phyloP scores from a whole-genome alignment of 106 monocot species.

The Amphibolis antarctica region DNA sequence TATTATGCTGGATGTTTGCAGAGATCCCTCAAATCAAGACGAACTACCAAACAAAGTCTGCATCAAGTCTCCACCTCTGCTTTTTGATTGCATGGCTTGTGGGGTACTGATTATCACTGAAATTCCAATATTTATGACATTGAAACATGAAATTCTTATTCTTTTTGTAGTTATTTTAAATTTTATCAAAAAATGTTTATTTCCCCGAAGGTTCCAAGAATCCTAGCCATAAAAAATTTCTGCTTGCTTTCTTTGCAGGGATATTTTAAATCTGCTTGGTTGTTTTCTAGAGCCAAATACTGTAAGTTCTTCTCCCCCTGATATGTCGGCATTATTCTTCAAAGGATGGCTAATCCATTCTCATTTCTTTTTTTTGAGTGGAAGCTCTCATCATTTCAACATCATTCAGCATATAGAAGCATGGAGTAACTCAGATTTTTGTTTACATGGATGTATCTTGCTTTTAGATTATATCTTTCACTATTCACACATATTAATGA shows the following conservation, averaged over 20 bases:
- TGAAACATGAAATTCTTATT: not conserved
- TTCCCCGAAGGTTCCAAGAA: not conserved
- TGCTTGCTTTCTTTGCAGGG: conserved; percentile 32
- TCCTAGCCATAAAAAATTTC: too few species aligned
- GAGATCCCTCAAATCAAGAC: conserved; percentile 85
- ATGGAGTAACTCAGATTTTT: too few species aligned
- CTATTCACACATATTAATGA: too few species aligned
- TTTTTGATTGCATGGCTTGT: conserved; percentile 76
- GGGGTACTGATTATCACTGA: conserved; percentile 27
- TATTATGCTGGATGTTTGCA: conserved; percentile 65
- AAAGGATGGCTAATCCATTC: not conserved
- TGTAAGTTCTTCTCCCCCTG: conserved; percentile 33
- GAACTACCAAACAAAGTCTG: conserved; percentile 56
- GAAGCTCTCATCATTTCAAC: too few species aligned
- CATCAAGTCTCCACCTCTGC: conserved; percentile 43
- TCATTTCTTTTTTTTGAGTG: too few species aligned
- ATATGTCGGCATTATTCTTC: not conserved
- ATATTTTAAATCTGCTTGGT: conserved; percentile 69
- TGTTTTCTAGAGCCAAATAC: conserved; percentile 78
- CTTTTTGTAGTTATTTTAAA: not conserved
- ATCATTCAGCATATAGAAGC: not conserved
- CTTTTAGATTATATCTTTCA: too few species aligned
- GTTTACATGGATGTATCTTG: too few species aligned
- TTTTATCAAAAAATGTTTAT: not conserved
- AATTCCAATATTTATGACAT: not conserved